Evolutionary conservation across 2,329 filamentous ascomycete species (phyloP).

Genomic region (Apiospora kogelbergensis): DNA sequence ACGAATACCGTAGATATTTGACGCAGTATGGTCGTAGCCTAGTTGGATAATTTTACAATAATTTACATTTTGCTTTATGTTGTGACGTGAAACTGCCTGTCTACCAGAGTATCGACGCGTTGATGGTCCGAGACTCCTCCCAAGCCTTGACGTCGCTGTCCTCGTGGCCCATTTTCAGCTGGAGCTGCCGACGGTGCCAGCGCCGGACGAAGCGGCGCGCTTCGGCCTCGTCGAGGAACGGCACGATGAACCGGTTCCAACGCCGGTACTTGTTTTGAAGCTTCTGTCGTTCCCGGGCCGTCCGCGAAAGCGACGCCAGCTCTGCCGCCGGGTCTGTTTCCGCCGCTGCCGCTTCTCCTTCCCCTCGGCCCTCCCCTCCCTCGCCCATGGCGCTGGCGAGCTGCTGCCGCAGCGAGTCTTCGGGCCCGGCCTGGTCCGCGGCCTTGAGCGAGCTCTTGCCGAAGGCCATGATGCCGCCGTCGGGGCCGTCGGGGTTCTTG

Average conservation of each 20-base stretch:
- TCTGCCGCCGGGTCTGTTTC: not conserved
- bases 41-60: not conserved
- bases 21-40: not conserved
- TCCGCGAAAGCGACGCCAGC: not conserved
- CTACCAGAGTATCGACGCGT: conserved; percentile 30
- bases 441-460: conserved; percentile 25
- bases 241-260: conserved; percentile 50
- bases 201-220: conserved; percentile 49
- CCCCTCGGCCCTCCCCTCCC: not conserved
- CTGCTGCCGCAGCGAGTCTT: conserved; percentile 5
- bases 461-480: conserved; percentile 29
- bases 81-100: not conserved
- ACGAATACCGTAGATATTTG: not conserved
- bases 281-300: not conserved
- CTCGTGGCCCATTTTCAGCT: conserved; percentile 19
- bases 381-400: not conserved
- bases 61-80: not conserved
- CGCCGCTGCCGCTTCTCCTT: not conserved
- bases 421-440: not conserved
- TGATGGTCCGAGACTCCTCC: conserved; percentile 28
- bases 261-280: conserved; percentile 29
- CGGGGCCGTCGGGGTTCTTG: conserved; percentile 22
- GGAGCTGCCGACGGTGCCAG: conserved; percentile 42
- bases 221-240: conserved; percentile 54
- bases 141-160: conserved; percentile 20